These are phyloP conservation scores for Podospora pseudocomata DNA, from an alignment of 495 filamentous ascomycete genomes.

Conservation along the genomic window DNA sequence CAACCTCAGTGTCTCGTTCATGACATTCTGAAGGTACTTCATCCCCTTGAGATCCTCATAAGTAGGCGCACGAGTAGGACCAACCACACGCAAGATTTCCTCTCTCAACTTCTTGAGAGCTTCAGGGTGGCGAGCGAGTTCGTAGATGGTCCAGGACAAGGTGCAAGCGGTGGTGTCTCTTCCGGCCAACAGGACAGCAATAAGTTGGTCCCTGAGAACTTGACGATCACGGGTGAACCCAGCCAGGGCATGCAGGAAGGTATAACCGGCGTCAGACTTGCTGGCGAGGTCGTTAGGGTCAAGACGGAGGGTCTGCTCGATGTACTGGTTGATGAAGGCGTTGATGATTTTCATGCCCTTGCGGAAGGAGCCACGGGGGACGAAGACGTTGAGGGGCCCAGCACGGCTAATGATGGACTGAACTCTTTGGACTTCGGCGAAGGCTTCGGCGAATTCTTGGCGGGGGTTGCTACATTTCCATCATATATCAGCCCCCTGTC, in stretches of 20 bases:
- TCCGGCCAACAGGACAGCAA: slow-evolving; percentile 75
- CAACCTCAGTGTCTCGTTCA: slow-evolving; percentile 80
- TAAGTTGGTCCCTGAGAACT: slow-evolving; percentile 72
- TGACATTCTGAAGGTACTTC: slow-evolving; percentile 70
- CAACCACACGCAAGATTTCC: slow-evolving; percentile 67
- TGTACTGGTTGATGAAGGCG: slow-evolving; percentile 69
- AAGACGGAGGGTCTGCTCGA: slow-evolving; percentile 61
- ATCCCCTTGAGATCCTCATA: slow-evolving; percentile 70
- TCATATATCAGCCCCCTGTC: neutral
- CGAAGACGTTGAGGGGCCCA: slow-evolving; percentile 53
- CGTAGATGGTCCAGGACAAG: slow-evolving; percentile 69
- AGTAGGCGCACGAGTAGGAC: slow-evolving; percentile 52
- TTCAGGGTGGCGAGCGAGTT: slow-evolving; percentile 66
- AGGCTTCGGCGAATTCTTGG: slow-evolving; percentile 66
- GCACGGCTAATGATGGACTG: slow-evolving; percentile 58
- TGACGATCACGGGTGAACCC: slow-evolving; percentile 68
- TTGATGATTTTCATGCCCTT: slow-evolving; percentile 64
- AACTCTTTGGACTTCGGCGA: slow-evolving; percentile 66
- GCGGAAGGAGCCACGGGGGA: slow-evolving; percentile 58
- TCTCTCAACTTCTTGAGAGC: slow-evolving; percentile 62
- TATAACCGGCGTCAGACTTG: slow-evolving; percentile 65
- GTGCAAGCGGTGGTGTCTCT: slow-evolving; percentile 76
- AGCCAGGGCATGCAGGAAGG: slow-evolving; percentile 77
- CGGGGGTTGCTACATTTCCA: neutral
- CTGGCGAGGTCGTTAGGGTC: slow-evolving; percentile 55